Percentiles rank a stretch among this genome's conserved stretches.
Conservation (phyloP, 164 flowering plant genomes). For the Chimonanthus praecox region DNA sequence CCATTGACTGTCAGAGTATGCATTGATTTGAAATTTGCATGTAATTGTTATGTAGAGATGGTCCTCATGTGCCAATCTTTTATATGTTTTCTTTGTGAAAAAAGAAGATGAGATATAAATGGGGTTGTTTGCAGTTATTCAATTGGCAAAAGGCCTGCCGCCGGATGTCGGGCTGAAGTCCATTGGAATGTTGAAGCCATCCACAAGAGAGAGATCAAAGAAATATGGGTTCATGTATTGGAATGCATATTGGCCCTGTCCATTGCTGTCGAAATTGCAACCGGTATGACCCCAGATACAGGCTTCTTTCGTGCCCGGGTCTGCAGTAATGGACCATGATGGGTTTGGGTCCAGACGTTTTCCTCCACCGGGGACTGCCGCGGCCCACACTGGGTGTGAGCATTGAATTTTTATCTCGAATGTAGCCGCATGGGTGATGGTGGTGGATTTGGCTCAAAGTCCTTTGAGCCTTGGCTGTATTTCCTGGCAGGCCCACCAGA, state of each 20-base stretch:
- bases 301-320: constrained; percentile 19
- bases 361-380: constrained; percentile 21
- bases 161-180: constrained; percentile 16
- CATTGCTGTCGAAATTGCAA: constrained; percentile 24
- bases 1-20: background rate
- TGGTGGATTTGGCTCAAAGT: no score
- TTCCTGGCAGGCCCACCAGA: no score
- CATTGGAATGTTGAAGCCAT: no score
- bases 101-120: no score
- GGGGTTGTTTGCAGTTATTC: no score
- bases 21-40: background rate
- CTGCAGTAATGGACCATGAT: constrained; percentile 12
- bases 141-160: background rate
- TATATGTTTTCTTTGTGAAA: no score
- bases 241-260: no score
- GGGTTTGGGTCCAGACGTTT: constrained; percentile 15
- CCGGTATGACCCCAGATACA: constrained; percentile 34
- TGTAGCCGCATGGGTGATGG: constrained; percentile 18
- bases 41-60: no score
- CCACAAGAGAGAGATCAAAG: no score
- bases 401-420: constrained; percentile 12
- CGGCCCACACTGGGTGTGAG: constrained; percentile 9
- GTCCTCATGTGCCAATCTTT: no score
- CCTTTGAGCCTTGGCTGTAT: no score
- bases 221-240: no score